Evolutionary conservation across 768 basidiomycete genomes (phyloP), one percentile per base, ranked within the genome.

Genomic region (Scleroderma citrinum): DNA sequence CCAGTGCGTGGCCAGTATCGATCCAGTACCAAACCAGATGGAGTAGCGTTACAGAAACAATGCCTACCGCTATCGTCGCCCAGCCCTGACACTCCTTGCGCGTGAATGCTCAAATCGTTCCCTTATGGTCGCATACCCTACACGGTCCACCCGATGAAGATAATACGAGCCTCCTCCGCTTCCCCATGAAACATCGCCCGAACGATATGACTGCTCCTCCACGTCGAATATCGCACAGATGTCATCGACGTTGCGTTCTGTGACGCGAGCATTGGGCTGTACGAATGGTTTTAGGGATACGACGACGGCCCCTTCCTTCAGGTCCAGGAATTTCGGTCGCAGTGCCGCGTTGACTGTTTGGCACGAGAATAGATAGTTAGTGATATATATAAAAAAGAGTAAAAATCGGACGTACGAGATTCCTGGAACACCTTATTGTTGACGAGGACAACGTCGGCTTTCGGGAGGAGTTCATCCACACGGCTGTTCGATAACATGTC

Each of bases 301-400:
- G 41, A 99, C 87, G 42, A 83, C 83, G 0, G 93, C 92, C 17
- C 91, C 90, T 51, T 95, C 91, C 61, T 92, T 96, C 51, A 98
- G 72, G 61, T 99, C 96, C 47, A 99, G 72, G 68, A 98, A 98
- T 60, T 92, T 87, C 24, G 87, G 83, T 39, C 87, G 76, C 14
- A 99, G 70, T 1, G 83, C 80, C 60, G 91, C 89, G 65, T 97
- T 98, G 52, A 98, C 87, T 91, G 49, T 11, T 35, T n/a, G n/a
- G n/a, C 39, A 16, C 12, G 30, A 23, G 50, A 29, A 47, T 54
- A 40, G 43, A 40, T 11, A 31, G n/a, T 50, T 34, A 49, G 26
- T 36, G 30, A 23, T 12, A 13, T 29, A 35, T 5, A 44, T 17
- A 45, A 17, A 36, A 17, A 46, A 17, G 10, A 7, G 4, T 44